phyloP scores from a whole-genome alignment of 495 filamentous ascomycete species.

The Hypomontagnella monticulosa region DNA sequence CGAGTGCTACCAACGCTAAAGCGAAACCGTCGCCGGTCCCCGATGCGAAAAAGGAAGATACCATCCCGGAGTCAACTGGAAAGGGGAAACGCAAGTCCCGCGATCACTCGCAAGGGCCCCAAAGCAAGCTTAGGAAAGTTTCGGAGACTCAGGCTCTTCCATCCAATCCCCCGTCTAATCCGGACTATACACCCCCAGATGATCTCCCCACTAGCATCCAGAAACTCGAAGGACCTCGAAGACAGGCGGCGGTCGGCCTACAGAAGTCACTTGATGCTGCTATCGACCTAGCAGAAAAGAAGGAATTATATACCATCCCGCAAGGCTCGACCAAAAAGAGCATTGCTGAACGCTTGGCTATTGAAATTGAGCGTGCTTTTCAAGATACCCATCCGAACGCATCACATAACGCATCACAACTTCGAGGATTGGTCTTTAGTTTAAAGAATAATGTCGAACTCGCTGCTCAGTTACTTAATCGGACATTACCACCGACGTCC shows the following conservation, averaged over 20 bases:
- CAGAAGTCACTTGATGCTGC: constrained; percentile 54
- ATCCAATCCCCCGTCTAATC: constrained; percentile 44
- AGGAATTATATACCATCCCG: constrained; percentile 46
- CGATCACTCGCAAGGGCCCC: constrained; percentile 48
- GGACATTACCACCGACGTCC: constrained; percentile 72
- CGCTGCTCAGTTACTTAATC: constrained; percentile 75
- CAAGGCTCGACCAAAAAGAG: constrained; percentile 50
- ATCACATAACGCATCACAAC: constrained; percentile 54
- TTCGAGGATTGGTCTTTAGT: constrained; percentile 75
- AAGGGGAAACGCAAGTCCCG: constrained; percentile 52
- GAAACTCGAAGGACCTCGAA: constrained; percentile 55
- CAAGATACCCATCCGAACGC: constrained; percentile 56
- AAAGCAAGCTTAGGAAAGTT: constrained; percentile 63
- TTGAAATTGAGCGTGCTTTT: constrained; percentile 76
- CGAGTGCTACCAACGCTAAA: constrained; percentile 43
- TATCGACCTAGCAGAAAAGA: constrained; percentile 56
- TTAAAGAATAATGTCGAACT: constrained; percentile 86
- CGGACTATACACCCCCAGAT: constrained; percentile 48
- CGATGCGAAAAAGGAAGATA: constrained; percentile 54
- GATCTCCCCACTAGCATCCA: constrained; percentile 52
- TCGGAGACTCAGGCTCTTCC: constrained; percentile 53
- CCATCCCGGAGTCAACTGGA: constrained; percentile 41
- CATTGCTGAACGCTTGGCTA: constrained; percentile 57
- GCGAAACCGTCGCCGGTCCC: constrained; percentile 54
- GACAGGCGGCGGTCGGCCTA: constrained; percentile 54